A percentile compares a stretch with the other conserved stretches of the same genome.
These are phyloP conservation scores for Solanum peruvianum DNA, from an alignment of 257 asterid genomes.

Conservation along the genomic window DNA sequence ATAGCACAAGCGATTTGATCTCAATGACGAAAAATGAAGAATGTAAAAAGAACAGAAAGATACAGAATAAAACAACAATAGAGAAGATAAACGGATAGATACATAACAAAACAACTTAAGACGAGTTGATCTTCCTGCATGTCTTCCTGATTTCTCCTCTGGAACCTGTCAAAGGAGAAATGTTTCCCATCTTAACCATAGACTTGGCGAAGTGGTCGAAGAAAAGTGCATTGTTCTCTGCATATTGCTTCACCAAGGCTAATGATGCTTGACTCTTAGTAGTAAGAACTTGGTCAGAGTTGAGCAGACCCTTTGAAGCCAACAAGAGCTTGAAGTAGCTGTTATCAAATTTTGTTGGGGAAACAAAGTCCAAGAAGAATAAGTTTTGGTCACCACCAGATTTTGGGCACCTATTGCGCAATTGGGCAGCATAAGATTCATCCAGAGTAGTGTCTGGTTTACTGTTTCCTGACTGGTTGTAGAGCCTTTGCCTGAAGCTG, in stretches of 20 bases:
- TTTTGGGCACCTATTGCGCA: conserved; percentile 54
- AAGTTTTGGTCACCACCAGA: conserved; percentile 87
- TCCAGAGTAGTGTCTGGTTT: conserved; percentile 48
- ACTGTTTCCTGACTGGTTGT: conserved; percentile 68
- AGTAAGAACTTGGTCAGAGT: conserved; percentile 66
- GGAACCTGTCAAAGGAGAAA: conserved; percentile 69
- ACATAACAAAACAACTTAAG: not conserved
- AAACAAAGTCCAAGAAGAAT: conserved; percentile 45
- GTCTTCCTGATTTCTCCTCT: conserved; percentile 62
- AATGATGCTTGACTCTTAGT: conserved; percentile 50
- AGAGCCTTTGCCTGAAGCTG: conserved; percentile 85
- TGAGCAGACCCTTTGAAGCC: conserved; percentile 61
- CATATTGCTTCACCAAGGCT: conserved; percentile 60
- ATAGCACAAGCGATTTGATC: not conserved
- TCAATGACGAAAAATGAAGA: not conserved
- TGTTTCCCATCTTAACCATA: conserved; percentile 79
- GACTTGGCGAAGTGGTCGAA: conserved; percentile 71
- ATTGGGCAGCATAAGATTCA: conserved; percentile 39
- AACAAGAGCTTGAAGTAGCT: conserved; percentile 62
- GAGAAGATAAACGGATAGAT: not conserved
- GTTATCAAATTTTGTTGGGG: conserved; percentile 67
- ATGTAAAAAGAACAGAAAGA: not conserved
- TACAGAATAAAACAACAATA: not conserved
- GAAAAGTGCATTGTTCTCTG: conserved; percentile 46
- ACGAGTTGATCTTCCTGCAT: conserved; percentile 63